Base-by-base conservation (phyloP, 768 basidiomycete genomes). In the Boletus tomentosulus region DNA sequence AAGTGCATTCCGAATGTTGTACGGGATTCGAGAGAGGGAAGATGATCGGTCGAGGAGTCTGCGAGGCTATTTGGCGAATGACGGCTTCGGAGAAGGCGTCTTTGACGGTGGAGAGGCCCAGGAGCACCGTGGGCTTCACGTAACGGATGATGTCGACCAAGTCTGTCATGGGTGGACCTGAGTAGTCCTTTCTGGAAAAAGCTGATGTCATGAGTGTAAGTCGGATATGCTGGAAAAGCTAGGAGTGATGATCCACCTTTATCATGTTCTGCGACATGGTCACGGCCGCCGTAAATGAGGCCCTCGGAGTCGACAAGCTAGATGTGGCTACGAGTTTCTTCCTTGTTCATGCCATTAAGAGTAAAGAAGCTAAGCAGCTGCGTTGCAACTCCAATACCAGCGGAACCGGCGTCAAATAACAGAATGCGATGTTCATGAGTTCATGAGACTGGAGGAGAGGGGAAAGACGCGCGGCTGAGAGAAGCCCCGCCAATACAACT, bases 341-440 rank as follows among this genome's bases (percentile, higher is more conserved):
- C 82, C 60, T 82, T 77, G 5, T 81, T 79, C 64, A 94, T 67
- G 25, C 93, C 91, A 60, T 87, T 78, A 57, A 90, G 71, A 35
- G 81, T 90, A 78, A 94, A 93, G 79, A 94, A 96, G 69, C 87
- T 89, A 76, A 86, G 82, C 48, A 92, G 74, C 68, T 96, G 92
- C 73, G 82, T 85, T 53, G 87, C 94, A 43, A 98, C 94, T 44
- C 94, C 95, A 50, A 97, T 89, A 57, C 92, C 94, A 3, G 92
- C 90, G 25, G 86, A 89, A 6, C 95, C 95, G 4, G 94, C 92
- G 16, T 95, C 95, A 51, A 92, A 86, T 79, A 98, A 96, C 41
- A 96, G 81, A 62, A 97, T 91, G 37, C 85, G 83, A 64, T 19
- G 19, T 19, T 19, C 19, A 1, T 19, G 19, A 19, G 19, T n/a